A percentile compares a stretch with the other conserved stretches of the same genome.
Evolutionary conservation across 1,284 basidiomycete genomes (phyloP).

Genomic region (Mycena sp.): DNA sequence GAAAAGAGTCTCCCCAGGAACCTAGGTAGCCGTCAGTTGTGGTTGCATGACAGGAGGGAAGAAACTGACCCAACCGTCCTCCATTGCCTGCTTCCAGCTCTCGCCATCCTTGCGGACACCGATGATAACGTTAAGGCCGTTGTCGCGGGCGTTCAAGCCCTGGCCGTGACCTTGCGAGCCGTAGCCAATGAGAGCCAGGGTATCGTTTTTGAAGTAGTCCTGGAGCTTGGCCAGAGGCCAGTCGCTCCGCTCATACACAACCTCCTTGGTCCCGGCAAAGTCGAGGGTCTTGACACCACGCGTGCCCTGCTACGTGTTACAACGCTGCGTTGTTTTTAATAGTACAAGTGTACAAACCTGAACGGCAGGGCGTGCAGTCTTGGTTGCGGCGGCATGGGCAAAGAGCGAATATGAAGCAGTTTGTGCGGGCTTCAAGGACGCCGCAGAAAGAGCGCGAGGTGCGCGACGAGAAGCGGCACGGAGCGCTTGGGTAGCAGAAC

Average conservation of each 20-base stretch:
- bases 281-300: conserved; percentile 97
- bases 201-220: conserved; percentile 99
- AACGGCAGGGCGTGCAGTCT: conserved; percentile 49
- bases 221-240: conserved; percentile 99
- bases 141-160: conserved; percentile 98
- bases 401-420: conserved; percentile 81
- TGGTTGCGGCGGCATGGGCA: conserved; percentile 57
- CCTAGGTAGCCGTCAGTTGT: conserved; percentile 50
- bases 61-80: conserved; percentile 92
- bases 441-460: conserved; percentile 57
- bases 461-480: conserved; percentile 70
- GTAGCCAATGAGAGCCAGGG: conserved; percentile 98
- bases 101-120: conserved; percentile 98
- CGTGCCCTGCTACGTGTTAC: conserved; percentile 44
- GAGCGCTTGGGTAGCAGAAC: conserved; percentile 64
- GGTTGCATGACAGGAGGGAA: neutral
- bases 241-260: conserved; percentile 97
- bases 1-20: conserved; percentile 98
- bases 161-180: conserved; percentile 99
- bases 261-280: conserved; percentile 96
- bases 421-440: conserved; percentile 54
- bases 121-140: conserved; percentile 98
- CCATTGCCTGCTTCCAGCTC: conserved; percentile 95
- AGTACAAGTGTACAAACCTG: conserved; percentile 52
- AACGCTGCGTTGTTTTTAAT: conserved; percentile 31